A percentile compares a stretch with the other conserved stretches of the same genome.
phyloP scores from a whole-genome alignment of 345 rosid genomes.

The Rhodomyrtus tomentosa region DNA sequence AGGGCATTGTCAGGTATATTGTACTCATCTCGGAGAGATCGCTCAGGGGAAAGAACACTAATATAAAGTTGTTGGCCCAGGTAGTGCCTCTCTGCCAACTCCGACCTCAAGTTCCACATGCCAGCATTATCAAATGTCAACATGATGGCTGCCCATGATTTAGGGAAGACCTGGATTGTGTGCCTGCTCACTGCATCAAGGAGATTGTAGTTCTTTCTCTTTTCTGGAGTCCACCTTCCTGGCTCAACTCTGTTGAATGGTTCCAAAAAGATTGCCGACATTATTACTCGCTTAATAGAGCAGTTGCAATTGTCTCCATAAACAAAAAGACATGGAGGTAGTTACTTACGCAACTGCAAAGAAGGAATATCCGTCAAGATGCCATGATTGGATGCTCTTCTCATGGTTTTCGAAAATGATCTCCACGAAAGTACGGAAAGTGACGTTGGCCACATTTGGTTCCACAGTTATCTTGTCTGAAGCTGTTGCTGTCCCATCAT shows the following conservation, averaged over 20 bases:
- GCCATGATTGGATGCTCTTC: conserved; percentile 26
- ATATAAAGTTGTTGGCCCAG: conserved; percentile 33
- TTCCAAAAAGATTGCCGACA: neutral
- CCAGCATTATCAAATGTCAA: conserved; percentile 32
- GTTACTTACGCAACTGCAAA: conserved; percentile 28
- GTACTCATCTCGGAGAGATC: conserved; percentile 10
- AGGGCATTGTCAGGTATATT: conserved; percentile 4
- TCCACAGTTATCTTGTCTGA: conserved; percentile 1
- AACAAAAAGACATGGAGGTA: neutral
- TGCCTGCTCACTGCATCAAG: conserved; percentile 10
- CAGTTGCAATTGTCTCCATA: neutral
- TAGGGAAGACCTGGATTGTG: conserved; percentile 22
- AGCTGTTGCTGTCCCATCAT: neutral
- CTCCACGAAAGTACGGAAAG: conserved; percentile 19
- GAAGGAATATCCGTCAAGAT: conserved; percentile 41
- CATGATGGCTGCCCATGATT: conserved; percentile 33
- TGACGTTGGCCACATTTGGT: conserved; percentile 16
- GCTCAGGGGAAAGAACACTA: conserved; percentile 15
- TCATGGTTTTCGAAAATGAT: conserved; percentile 27
- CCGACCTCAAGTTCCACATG: conserved; percentile 44
- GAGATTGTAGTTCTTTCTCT: conserved; percentile 2
- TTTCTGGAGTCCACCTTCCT: conserved; percentile 12
- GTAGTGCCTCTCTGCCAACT: conserved; percentile 19
- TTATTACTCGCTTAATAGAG: neutral
- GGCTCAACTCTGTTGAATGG: conserved; percentile 6